Evolutionary conservation across 2,329 filamentous ascomycete genomes (phyloP).

Genomic region (Microdochium nivale): DNA sequence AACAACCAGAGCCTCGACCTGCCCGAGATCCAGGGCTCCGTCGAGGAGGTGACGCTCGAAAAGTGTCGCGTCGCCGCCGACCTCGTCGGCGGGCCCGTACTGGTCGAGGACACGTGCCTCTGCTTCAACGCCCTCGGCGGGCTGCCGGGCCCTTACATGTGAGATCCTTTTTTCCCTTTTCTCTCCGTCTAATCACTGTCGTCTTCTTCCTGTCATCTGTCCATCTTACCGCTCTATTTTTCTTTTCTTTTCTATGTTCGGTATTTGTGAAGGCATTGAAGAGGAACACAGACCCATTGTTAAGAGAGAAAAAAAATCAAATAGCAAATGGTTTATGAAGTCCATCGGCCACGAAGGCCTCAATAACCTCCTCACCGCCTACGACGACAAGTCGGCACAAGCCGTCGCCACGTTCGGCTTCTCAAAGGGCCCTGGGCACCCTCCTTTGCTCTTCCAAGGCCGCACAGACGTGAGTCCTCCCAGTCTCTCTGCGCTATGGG

Average conservation of each 20-base stretch:
- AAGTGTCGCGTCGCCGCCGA: conserved; percentile 81
- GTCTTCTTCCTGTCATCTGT: background rate
- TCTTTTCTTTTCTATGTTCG: background rate
- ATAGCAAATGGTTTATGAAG: conserved; percentile 88
- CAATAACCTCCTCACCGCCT: conserved; percentile 82
- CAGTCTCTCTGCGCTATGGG: conserved; percentile 1
- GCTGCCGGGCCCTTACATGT: conserved; percentile 97
- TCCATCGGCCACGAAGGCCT: conserved; percentile 75
- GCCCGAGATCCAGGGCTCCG: conserved; percentile 81
- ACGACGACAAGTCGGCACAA: conserved; percentile 83
- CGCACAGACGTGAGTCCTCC: conserved; percentile 60
- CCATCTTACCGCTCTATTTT: background rate
- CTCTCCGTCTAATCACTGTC: background rate
- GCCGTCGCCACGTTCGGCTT: conserved; percentile 96
- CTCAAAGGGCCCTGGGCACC: conserved; percentile 72
- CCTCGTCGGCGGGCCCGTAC: conserved; percentile 63
- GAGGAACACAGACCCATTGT: too few species aligned
- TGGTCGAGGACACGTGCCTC: conserved; percentile 92
- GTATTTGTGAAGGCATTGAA: background rate
- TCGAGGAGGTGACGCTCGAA: conserved; percentile 83
- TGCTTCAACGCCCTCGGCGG: conserved; percentile 87
- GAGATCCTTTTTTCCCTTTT: conserved; percentile 22
- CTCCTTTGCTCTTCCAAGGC: conserved; percentile 86
- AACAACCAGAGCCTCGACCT: conserved; percentile 70
- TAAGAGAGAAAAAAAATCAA: too few species aligned